A percentile compares a stretch with the other conserved stretches of the same genome.
These are phyloP conservation scores for Flaveria floridana DNA, from an alignment of 140 eudicot genomes.

Conservation along the genomic window DNA sequence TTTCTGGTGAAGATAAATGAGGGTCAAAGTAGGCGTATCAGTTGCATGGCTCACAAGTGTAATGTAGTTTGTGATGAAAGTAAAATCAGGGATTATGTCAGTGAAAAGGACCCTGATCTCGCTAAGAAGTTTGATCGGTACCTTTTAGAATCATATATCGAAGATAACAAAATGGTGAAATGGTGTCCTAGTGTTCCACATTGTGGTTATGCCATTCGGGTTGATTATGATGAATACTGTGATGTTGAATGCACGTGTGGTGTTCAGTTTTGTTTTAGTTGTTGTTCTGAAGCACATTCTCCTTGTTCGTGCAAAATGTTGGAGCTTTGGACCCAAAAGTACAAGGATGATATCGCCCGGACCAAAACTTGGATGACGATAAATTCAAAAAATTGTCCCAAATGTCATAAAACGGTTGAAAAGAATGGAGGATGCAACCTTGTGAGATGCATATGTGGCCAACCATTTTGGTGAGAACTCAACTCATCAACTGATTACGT, in stretches of 20 bases:
- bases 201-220: constrained; percentile 78
- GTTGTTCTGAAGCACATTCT: constrained; percentile 65
- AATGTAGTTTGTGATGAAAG: constrained; percentile 62
- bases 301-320: constrained; percentile 88
- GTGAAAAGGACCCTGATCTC: constrained; percentile 39
- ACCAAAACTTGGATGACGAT: constrained; percentile 51
- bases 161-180: constrained; percentile 66
- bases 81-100: constrained; percentile 44
- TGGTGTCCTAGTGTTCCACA: constrained; percentile 91
- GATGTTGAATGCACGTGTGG: constrained; percentile 85
- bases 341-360: constrained; percentile 44
- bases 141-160: constrained; percentile 71
- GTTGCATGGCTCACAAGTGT: constrained; percentile 79
- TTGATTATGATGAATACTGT: constrained; percentile 47
- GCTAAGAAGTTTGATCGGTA: constrained; percentile 59
- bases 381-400: constrained; percentile 66
- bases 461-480: constrained; percentile 51
- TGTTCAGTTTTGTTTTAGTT: constrained; percentile 64
- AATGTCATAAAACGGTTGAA: constrained; percentile 65
- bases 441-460: constrained; percentile 50
- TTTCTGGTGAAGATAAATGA: constrained; percentile 71
- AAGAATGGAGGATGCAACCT: constrained; percentile 73
- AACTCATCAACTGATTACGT: not conserved
- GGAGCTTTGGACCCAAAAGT: constrained; percentile 60
- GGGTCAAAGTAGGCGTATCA: constrained; percentile 70